A percentile compares a stretch with the other conserved stretches of the same genome.
phyloP scores from a whole-genome alignment of 805 yeast species.

The Myxozyma udenii region DNA sequence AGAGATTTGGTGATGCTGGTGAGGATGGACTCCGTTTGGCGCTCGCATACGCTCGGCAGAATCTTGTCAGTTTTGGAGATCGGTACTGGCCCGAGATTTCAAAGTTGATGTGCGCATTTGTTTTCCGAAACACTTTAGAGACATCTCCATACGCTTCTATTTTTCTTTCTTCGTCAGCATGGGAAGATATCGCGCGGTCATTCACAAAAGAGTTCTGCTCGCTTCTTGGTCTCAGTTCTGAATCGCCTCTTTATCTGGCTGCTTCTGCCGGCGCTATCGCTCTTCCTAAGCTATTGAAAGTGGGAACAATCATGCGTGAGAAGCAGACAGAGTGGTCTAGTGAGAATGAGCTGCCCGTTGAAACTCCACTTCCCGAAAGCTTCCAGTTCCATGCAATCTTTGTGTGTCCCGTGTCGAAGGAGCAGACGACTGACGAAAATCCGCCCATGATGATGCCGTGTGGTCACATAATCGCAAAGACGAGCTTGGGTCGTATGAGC shows the following conservation, averaged over 20 bases:
- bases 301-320: slow-evolving; percentile 43
- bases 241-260: slow-evolving; percentile 53
- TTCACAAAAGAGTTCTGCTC: slow-evolving; percentile 53
- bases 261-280: slow-evolving; percentile 54
- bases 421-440: slow-evolving; percentile 57
- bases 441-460: slow-evolving; percentile 66
- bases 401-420: slow-evolving; percentile 69
- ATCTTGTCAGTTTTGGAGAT: slow-evolving; percentile 43
- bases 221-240: slow-evolving; percentile 48
- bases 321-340: slow-evolving; percentile 54
- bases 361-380: slow-evolving; percentile 52
- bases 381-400: slow-evolving; percentile 62
- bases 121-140: slow-evolving; percentile 31
- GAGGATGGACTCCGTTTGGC: slow-evolving; percentile 33
- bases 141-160: slow-evolving; percentile 32
- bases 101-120: slow-evolving; percentile 44
- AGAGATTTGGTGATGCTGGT: neutral
- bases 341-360: slow-evolving; percentile 59
- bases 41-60: slow-evolving; percentile 45
- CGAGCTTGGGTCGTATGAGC: slow-evolving; percentile 50
- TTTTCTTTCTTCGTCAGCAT: slow-evolving; percentile 35
- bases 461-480: slow-evolving; percentile 59
- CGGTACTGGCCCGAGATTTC: slow-evolving; percentile 46
- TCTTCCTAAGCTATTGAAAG: slow-evolving; percentile 52
- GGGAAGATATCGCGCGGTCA: slow-evolving; percentile 36